These are phyloP conservation scores for Populus hybrid DNA, from an alignment of 441 rosid genomes.

Conservation along the genomic window DNA sequence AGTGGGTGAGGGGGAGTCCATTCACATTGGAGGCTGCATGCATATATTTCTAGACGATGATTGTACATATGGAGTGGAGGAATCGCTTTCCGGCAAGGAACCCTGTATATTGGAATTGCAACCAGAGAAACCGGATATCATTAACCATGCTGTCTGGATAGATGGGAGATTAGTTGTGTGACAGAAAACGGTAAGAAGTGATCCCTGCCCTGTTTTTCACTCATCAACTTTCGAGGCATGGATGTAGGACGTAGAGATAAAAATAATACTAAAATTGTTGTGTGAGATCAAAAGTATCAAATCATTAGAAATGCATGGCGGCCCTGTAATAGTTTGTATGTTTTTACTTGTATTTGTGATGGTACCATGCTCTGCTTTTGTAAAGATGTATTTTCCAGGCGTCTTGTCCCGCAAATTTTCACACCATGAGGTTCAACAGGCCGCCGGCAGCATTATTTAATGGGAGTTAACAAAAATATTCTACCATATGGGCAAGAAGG, in stretches of 20 bases:
- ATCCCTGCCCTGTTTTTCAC: neutral
- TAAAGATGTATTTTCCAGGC: neutral
- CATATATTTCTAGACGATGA: conserved; percentile 5
- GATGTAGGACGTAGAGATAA: neutral
- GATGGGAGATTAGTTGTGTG: neutral
- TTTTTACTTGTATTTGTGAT: neutral
- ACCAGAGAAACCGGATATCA: conserved; percentile 1
- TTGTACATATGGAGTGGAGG: conserved; percentile 13
- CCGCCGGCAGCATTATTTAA: neutral
- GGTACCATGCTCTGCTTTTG: neutral
- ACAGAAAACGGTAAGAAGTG: neutral
- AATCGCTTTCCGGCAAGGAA: conserved; percentile 11
- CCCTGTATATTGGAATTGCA: conserved; percentile 15
- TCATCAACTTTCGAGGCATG: neutral
- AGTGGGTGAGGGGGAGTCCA: neutral
- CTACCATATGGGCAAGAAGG: neutral
- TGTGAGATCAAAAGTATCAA: conserved; percentile 5
- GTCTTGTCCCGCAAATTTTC: neutral
- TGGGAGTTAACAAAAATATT: neutral
- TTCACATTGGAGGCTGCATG: conserved; percentile 19
- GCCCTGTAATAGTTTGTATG: neutral
- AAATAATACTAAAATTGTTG: neutral
- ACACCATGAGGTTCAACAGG: neutral
- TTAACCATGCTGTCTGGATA: neutral
- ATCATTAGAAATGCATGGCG: neutral